Percentiles rank a stretch among this genome's conserved stretches.
Evolutionary conservation across 495 filamentous ascomycete genomes (phyloP).

Genomic region (Viridothelium virens): DNA sequence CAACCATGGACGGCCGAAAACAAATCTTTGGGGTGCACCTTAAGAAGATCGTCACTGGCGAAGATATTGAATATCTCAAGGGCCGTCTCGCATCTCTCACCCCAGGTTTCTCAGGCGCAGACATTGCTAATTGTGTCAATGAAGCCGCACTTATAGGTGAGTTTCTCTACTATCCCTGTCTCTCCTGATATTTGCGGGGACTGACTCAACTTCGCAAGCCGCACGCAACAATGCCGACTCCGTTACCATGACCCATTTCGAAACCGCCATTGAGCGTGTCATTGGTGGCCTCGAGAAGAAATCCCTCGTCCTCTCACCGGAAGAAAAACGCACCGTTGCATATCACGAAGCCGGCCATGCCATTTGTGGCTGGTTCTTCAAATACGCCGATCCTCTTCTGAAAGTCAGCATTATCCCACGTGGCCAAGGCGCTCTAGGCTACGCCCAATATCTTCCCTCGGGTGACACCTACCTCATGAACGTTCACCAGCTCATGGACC

Average conservation of each 20-base stretch:
- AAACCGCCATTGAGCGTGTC: constrained; percentile 94
- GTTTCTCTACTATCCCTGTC: constrained; percentile 31
- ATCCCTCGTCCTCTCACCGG: constrained; percentile 80
- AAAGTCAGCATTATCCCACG: constrained; percentile 98
- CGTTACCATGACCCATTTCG: constrained; percentile 84
- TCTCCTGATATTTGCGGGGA: background rate
- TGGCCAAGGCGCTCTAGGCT: constrained; percentile 85
- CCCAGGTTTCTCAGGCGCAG: constrained; percentile 91
- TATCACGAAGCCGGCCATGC: constrained; percentile 98
- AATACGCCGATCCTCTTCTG: constrained; percentile 89
- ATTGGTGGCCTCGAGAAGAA: constrained; percentile 95
- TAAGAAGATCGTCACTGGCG: constrained; percentile 82
- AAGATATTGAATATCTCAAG: constrained; percentile 76
- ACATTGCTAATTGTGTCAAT: constrained; percentile 97
- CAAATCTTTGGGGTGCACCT: constrained; percentile 94
- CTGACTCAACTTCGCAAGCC: constrained; percentile 44
- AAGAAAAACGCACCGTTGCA: constrained; percentile 89
- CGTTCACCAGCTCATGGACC: constrained; percentile 92
- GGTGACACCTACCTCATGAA: constrained; percentile 92
- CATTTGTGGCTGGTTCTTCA: constrained; percentile 97
- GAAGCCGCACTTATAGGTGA: constrained; percentile 94
- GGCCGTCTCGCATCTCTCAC: constrained; percentile 86
- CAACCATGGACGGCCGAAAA: constrained; percentile 92
- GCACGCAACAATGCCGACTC: constrained; percentile 68
- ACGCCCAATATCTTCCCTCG: constrained; percentile 90